Evolutionary conservation across 2,329 filamentous ascomycete species (phyloP).

Genomic region (Trichoderma oligosporum): DNA sequence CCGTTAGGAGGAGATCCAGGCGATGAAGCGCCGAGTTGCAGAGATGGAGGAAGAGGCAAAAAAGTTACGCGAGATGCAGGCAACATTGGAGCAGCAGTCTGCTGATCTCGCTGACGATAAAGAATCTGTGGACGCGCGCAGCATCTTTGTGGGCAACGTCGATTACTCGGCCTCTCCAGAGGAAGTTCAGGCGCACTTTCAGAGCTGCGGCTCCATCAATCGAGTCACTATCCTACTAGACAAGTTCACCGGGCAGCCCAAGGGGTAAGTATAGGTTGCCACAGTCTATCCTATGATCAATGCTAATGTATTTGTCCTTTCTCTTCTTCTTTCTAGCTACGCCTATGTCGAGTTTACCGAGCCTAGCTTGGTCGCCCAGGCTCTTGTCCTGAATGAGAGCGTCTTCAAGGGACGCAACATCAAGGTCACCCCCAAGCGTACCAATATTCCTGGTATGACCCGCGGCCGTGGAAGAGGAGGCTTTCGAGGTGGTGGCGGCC

Average conservation of each 20-base stretch:
- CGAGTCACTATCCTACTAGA: constrained; percentile 95
- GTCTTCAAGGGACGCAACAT: constrained; percentile 91
- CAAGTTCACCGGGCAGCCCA: constrained; percentile 98
- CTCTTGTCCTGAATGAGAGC: constrained; percentile 93
- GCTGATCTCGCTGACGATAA: constrained; percentile 85
- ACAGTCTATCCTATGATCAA: neutral
- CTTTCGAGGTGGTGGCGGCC: constrained; percentile 38
- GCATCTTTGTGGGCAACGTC: constrained; percentile 97
- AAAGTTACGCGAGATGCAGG: constrained; percentile 84
- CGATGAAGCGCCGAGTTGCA: constrained; percentile 81
- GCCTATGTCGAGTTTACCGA: constrained; percentile 98
- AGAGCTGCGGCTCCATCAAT: constrained; percentile 95
- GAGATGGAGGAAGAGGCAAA: constrained; percentile 90
- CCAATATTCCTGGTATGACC: constrained; percentile 92
- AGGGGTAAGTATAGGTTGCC: constrained; percentile 65
- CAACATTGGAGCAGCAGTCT: constrained; percentile 76
- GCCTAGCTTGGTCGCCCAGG: constrained; percentile 86
- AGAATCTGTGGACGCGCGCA: constrained; percentile 90
- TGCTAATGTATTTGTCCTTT: neutral
- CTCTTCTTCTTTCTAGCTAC: constrained; percentile 58
- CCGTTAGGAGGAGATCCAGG: constrained; percentile 70
- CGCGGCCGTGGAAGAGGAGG: constrained; percentile 66
- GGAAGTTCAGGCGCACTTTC: constrained; percentile 95
- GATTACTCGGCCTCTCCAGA: constrained; percentile 96
- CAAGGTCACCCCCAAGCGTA: constrained; percentile 93